Evolutionary conservation across 2,329 filamentous ascomycete species (phyloP), one percentile per base, ranked within the genome.

Genomic region (Apiospora marii): DNA sequence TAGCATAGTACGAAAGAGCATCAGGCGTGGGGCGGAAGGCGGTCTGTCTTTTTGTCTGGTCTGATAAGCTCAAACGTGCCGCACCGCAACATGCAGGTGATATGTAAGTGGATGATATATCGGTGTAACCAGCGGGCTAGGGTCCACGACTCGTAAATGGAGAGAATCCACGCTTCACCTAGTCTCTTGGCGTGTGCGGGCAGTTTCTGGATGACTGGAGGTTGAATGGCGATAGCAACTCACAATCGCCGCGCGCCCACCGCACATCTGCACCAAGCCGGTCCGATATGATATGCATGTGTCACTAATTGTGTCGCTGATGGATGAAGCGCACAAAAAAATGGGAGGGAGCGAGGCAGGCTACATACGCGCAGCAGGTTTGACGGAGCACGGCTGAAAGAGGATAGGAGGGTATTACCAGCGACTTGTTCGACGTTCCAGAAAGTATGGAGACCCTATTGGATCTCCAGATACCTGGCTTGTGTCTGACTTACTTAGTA

Each of bases 121-220:
- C 34, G 58, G 58, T 64, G 34, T 41, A 64, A 41, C n/a, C 49
- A 51, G 34, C 41, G 58, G 58, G 58, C 34, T 41, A 41, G 58
- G 30, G n/a, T 24, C 58, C 58, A 46, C 67, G 67, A 49, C 27
- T 49, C 67, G 24, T 24, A 19, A 19, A 49, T 49, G 44, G 67
- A 69, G 48, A 49, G 67, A 69, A 69, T 69, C 67, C 67, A 69
- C 67, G 44, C 44, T 48, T 13, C 44, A 48, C 49, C 67, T 69
- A 69, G 44, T n/a, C 14, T 49, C 67, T 69, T 69, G 67, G 67
- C 67, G 58, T 41, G 58, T 41, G 58, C 34, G 58, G 58, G 58
- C 58, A 64, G 58, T 64, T 30, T 64, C 34, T 64, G 58, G 58
- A 64, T 64, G 58, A 64, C 58, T 64, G 58, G 58, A 41, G 27